phyloP scores from a whole-genome alignment of 768 basidiomycete genomes.

The Chiua virens region DNA sequence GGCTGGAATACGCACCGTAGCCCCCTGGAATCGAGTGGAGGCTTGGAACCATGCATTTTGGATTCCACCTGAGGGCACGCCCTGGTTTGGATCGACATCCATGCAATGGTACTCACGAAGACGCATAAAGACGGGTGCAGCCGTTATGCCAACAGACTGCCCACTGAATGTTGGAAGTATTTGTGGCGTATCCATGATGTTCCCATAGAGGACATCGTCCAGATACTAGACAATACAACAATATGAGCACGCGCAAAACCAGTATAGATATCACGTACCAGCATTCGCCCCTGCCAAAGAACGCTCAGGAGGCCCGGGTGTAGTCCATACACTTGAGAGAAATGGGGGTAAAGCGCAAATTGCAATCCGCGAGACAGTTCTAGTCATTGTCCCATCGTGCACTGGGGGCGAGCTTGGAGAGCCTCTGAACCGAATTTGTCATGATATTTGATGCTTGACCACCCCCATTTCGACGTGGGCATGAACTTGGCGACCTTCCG shows the following conservation, averaged over 20 bases:
- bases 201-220: conserved; percentile 15
- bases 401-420: conserved; percentile 36
- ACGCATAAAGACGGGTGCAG: conserved; percentile 57
- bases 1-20: conserved; percentile 22
- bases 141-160: conserved; percentile 34
- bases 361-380: conserved; percentile 51
- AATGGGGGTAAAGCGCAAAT: conserved; percentile 31
- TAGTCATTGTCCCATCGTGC: conserved; percentile 56
- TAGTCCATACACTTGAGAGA: conserved; percentile 39
- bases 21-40: conserved; percentile 13
- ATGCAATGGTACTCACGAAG: conserved; percentile 54
- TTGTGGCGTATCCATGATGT: conserved; percentile 19
- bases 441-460: conserved; percentile 9
- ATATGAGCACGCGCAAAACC: neutral
- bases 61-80: conserved; percentile 35
- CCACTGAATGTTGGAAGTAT: conserved; percentile 36
- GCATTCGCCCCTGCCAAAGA: too few relatives aligned
- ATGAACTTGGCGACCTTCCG: conserved; percentile 36
- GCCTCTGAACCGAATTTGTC: conserved; percentile 27
- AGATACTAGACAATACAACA: conserved; percentile 13
- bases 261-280: conserved; percentile 35
- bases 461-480: conserved; percentile 16
- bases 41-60: conserved; percentile 42
- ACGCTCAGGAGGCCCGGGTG: conserved; percentile 54
- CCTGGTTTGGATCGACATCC: conserved; percentile 37